Evolutionary conservation across 345 rosid species (phyloP).

Genomic region (Heritiera littoralis): DNA sequence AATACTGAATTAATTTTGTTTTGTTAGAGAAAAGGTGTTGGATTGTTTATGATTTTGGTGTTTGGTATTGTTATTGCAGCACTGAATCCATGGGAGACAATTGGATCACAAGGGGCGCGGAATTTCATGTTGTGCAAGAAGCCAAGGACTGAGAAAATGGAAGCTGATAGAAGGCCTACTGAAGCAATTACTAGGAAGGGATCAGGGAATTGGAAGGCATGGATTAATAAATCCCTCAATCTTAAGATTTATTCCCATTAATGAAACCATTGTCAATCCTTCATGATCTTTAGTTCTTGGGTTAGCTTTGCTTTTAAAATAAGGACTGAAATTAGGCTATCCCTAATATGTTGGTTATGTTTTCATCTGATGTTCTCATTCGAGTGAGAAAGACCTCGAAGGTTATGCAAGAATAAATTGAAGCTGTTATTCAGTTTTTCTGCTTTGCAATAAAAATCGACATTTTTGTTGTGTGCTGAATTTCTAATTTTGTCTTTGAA

Average conservation of each 20-base stretch:
- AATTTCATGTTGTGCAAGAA: slow-evolving; percentile 92
- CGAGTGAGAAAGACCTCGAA: background rate
- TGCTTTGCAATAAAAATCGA: background rate
- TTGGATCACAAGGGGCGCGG: slow-evolving; percentile 74
- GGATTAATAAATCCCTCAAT: slow-evolving; percentile 87
- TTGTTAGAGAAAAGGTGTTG: background rate
- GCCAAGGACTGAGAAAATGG: slow-evolving; percentile 53
- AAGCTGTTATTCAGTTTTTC: background rate
- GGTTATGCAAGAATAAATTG: background rate
- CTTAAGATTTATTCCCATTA: slow-evolving; percentile 74
- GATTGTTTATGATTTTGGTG: background rate
- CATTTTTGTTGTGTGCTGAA: slow-evolving; percentile 4
- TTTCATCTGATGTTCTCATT: background rate
- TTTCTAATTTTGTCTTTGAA: background rate
- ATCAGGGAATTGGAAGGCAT: slow-evolving; percentile 75
- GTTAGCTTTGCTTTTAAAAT: background rate
- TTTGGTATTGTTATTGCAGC: slow-evolving; percentile 43
- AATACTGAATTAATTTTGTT: background rate
- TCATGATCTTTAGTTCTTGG: background rate
- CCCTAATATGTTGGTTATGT: background rate
- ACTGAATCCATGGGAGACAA: slow-evolving; percentile 71
- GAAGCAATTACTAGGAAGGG: slow-evolving; percentile 51
- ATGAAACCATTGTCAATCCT: background rate
- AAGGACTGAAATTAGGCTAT: background rate
- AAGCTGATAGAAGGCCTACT: slow-evolving; percentile 32